Conservation (phyloP, 2,329 filamentous ascomycete species). For the Ambrosiella beaveri region DNA sequence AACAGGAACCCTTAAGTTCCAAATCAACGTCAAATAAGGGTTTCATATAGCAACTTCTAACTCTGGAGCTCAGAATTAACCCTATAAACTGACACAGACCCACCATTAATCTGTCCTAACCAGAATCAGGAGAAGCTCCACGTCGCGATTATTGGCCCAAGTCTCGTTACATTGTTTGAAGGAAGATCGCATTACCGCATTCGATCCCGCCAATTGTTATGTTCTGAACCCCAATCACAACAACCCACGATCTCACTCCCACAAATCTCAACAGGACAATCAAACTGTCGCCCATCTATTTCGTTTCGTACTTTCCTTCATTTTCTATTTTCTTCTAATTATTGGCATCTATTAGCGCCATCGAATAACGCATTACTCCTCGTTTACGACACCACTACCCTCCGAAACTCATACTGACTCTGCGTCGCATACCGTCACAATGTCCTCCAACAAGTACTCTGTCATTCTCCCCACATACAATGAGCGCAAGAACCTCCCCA, state of each 20-base stretch:
- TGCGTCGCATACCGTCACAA: slow-evolving; percentile 17
- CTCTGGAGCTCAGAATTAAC: background rate
- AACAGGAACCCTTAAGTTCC: background rate
- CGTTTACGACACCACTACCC: background rate
- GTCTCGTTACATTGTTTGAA: no score
- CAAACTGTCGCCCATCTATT: background rate
- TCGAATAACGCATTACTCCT: background rate
- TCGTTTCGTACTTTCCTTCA: background rate
- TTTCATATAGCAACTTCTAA: no score
- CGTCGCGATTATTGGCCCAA: slow-evolving; percentile 2
- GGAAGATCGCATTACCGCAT: background rate
- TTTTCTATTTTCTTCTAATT: background rate
- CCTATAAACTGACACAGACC: background rate
- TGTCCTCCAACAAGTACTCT: slow-evolving; percentile 67
- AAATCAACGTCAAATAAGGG: background rate
- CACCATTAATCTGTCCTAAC: background rate
- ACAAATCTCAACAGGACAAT: background rate
- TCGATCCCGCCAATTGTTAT: background rate
- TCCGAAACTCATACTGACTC: background rate
- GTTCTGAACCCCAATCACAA: background rate
- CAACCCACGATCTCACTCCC: background rate
- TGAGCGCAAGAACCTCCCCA: slow-evolving; percentile 90
- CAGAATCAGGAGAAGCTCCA: slow-evolving; percentile 4
- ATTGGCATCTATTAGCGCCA: background rate
- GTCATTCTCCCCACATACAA: slow-evolving; percentile 98